Conservation (phyloP, 768 basidiomycete genomes). For the Pisolithus sp. region DNA sequence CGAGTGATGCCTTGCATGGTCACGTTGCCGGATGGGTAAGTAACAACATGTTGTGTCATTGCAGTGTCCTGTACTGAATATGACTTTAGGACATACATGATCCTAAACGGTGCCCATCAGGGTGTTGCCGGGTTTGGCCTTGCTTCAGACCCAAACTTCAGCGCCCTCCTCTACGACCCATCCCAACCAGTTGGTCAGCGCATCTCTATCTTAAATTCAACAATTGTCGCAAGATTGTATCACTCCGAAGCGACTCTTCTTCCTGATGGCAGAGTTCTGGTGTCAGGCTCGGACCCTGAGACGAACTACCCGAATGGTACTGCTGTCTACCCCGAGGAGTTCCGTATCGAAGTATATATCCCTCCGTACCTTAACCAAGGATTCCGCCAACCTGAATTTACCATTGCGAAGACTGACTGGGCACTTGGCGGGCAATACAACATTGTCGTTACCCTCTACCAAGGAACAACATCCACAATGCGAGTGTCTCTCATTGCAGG, state of each 20-base stretch:
- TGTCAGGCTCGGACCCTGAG: slow-evolving; percentile 73
- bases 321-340: slow-evolving; percentile 62
- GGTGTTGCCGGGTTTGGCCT: slow-evolving; percentile 73
- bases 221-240: slow-evolving; percentile 70
- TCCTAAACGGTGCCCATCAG: slow-evolving; percentile 66
- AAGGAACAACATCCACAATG: slow-evolving; percentile 42
- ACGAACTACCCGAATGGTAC: slow-evolving; percentile 35
- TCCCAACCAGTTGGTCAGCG: slow-evolving; percentile 50
- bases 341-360: slow-evolving; percentile 73
- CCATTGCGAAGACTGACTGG: slow-evolving; percentile 58
- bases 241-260: slow-evolving; percentile 74
- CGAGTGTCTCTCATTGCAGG: slow-evolving; percentile 61
- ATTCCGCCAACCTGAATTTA: slow-evolving; percentile 54
- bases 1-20: slow-evolving; percentile 77
- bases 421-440: slow-evolving; percentile 44
- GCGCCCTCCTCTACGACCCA: slow-evolving; percentile 68
- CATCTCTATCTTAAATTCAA: slow-evolving; percentile 58
- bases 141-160: slow-evolving; percentile 54
- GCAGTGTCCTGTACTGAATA: background rate
- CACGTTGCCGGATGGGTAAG: slow-evolving; percentile 44
- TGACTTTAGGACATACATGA: slow-evolving; percentile 59
- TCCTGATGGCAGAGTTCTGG: slow-evolving; percentile 66
- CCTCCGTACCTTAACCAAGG: slow-evolving; percentile 79
- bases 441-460: slow-evolving; percentile 40
- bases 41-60: background rate